A percentile compares a stretch with the other conserved stretches of the same genome.
Conservation (phyloP, 179 eudicot genomes). For the Corrigiola litoralis region DNA sequence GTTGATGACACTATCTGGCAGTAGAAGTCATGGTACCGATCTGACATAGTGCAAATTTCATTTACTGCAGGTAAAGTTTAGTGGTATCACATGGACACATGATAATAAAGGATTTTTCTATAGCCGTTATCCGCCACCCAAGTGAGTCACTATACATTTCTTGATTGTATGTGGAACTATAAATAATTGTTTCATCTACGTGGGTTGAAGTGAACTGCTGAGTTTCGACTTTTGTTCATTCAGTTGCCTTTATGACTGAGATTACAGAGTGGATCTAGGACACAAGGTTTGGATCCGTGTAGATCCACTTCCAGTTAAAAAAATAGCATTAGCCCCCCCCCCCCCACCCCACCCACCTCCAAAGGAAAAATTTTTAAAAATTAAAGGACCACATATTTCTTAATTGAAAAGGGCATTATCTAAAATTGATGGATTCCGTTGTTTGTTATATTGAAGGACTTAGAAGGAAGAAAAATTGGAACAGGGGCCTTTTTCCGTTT, state of each 20-base stretch:
- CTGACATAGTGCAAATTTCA: not conserved
- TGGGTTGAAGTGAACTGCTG: not conserved
- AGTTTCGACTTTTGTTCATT: not conserved
- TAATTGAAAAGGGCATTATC: not conserved
- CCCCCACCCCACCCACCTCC: not conserved
- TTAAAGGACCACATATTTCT: not conserved
- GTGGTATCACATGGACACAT: conserved; percentile 84
- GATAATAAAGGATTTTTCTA: conserved; percentile 94
- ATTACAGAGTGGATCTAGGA: no score
- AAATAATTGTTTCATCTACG: not conserved
- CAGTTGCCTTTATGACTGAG: not conserved
- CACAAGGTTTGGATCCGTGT: not conserved
- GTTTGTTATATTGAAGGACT: no score
- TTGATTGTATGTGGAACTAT: not conserved
- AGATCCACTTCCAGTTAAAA: not conserved
- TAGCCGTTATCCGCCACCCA: conserved; percentile 81
- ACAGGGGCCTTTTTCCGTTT: no score
- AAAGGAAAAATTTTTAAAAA: not conserved
- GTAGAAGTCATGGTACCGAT: not conserved
- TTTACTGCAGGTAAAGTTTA: conserved; percentile 78
- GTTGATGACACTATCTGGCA: not conserved
- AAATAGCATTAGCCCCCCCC: not conserved
- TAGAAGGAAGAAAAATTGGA: not conserved
- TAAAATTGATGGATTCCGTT: no score
- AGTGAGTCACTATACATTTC: conserved; percentile 46